Percentiles rank a stretch among this genome's conserved stretches.
These are phyloP conservation scores for Seminavis robusta DNA, from an alignment of 108 stramenopile species.

Conservation along the genomic window DNA sequence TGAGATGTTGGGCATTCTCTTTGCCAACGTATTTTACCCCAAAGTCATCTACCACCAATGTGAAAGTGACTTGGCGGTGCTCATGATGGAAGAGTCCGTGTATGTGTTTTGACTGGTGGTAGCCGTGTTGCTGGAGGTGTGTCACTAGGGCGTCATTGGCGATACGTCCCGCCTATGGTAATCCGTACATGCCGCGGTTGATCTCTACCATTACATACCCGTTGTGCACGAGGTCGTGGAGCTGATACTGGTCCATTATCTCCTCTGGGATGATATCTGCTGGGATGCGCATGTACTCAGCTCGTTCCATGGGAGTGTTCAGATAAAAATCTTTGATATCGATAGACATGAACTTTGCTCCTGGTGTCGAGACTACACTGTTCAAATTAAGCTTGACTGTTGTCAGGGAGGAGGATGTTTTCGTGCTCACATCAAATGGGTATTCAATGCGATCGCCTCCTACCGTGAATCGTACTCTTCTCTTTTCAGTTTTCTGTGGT, in stretches of 20 bases:
- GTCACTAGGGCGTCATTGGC: slow-evolving; percentile 13
- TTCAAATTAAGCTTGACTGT: slow-evolving; percentile 29
- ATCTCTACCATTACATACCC: slow-evolving; percentile 23
- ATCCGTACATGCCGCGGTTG: slow-evolving; percentile 13
- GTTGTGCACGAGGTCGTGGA: slow-evolving; percentile 5
- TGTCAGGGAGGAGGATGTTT: slow-evolving; percentile 24
- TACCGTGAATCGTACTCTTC: slow-evolving; percentile 20
- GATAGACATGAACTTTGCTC: slow-evolving; percentile 15
- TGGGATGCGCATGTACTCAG: slow-evolving; percentile 43
- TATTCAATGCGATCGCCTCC: slow-evolving; percentile 31
- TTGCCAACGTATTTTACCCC: slow-evolving; percentile 33
- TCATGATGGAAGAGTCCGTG: slow-evolving; percentile 43
- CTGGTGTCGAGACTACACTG: slow-evolving; percentile 12
- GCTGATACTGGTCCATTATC: slow-evolving; percentile 10
- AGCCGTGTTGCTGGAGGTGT: slow-evolving; percentile 4
- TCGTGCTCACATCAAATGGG: slow-evolving; percentile 7
- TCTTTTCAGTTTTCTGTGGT: slow-evolving; percentile 27
- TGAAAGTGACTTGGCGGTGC: slow-evolving; percentile 22
- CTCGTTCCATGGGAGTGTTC: slow-evolving; percentile 18
- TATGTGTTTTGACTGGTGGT: slow-evolving; percentile 12
- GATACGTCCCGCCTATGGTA: background rate
- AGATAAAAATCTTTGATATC: slow-evolving; percentile 44
- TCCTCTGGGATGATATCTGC: background rate
- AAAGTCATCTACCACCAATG: slow-evolving; percentile 54
- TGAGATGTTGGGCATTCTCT: slow-evolving; percentile 36